Base-by-base conservation (phyloP, 257 asterid species). In the Salvia miltiorrhiza region DNA sequence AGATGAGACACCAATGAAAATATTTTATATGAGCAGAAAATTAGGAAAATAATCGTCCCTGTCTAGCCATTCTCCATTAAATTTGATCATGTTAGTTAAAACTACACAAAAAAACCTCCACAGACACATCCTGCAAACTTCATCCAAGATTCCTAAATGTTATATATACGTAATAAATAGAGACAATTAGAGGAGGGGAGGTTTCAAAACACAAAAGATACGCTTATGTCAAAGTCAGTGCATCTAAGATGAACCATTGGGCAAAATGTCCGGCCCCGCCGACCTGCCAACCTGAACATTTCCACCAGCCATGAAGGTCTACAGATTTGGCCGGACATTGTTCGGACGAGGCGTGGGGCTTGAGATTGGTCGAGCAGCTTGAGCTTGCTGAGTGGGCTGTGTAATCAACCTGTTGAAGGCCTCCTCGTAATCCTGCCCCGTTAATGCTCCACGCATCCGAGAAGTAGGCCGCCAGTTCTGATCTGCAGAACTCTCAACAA, bases 371-470 rank as follows among this genome's bases (percentile, higher is more conserved):
- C 83, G 67, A 23, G 74, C 69, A 65, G 77, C 68, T 75, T 83
- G 92, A 64, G 81, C 65, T 49, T 80, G 84, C 63, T 75, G 89
- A 44, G 59, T 81, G 62, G 95, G 90, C 66, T 70, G 83, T 63
- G 58, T 64, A 55, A 82, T 78, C 63, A 4, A 70, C 63, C 72
- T 85, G 57, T 67, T 78, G 21, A 72, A 47, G n/a, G 90, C 90
- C 45, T 82, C 83, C 13, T 76, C 11, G 50, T 84, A 86, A 59
- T 87, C 96, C 72, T 78, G 80, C 32, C 96, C 96, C 0, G 84
- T 20, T 55, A 88, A 75, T 70, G 93, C 90, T 68, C 96, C 96
- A 57, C 96, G 93, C 96, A 88, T 88, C 50, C 96, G 81, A 26
- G 65, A 84, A 12, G 82, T 53, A 9, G 93, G 96, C 10, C 89